phyloP scores from a whole-genome alignment of 1,139 yeast genomes.

The Pichia sp. region DNA sequence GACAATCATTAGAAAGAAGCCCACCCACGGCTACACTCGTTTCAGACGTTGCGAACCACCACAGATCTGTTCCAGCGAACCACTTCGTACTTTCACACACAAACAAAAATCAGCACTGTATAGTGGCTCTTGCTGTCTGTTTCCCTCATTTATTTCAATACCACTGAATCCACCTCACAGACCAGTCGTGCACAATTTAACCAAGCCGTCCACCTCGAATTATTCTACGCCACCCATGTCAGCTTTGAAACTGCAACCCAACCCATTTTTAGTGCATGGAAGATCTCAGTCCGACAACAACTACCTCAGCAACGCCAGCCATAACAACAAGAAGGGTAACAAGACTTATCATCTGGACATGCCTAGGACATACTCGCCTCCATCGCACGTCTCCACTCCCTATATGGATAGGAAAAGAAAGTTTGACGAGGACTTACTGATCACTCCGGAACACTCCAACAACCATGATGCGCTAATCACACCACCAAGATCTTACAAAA shows the following conservation, averaged over 20 bases:
- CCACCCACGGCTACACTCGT: background rate
- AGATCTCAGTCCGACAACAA: slow-evolving; percentile 9
- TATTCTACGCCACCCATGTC: slow-evolving; percentile 3
- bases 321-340: background rate
- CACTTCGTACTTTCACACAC: too few relatives aligned
- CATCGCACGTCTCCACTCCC: slow-evolving; percentile 7
- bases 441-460: slow-evolving; percentile 12
- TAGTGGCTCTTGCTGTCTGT: too few relatives aligned
- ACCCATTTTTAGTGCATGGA: slow-evolving; percentile 12
- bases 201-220: background rate
- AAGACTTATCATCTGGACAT: background rate
- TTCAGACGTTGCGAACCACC: background rate
- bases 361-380: slow-evolving; percentile 18
- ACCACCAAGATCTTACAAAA: slow-evolving; percentile 23
- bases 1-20: background rate
- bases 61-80: background rate
- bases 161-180: too few relatives aligned
- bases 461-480: slow-evolving; percentile 12
- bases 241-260: slow-evolving; percentile 4
- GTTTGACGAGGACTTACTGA: slow-evolving; percentile 13
- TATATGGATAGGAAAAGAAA: slow-evolving; percentile 18
- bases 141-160: too few relatives aligned
- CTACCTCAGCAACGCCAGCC: background rate
- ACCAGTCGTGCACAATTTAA: too few relatives aligned
- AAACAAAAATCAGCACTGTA: too few relatives aligned